A percentile compares a stretch with the other conserved stretches of the same genome.
Conservation (phyloP, 495 filamentous ascomycete species). For the Neurospora terricola region DNA sequence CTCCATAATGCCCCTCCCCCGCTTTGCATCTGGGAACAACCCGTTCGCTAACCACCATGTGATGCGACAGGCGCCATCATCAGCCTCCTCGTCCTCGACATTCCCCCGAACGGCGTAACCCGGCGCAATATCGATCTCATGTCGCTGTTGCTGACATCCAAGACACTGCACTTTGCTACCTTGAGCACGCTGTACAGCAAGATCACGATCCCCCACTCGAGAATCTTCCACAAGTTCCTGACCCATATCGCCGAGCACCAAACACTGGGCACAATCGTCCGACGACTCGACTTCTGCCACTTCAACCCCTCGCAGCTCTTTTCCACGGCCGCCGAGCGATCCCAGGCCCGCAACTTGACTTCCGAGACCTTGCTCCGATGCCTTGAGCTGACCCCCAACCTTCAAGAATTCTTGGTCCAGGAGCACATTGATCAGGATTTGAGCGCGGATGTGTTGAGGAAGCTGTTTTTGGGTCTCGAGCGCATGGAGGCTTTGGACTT, state of each 20-base stretch:
- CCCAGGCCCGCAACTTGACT: constrained; percentile 73
- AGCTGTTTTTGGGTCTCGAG: constrained; percentile 64
- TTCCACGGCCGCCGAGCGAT: constrained; percentile 68
- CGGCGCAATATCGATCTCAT: constrained; percentile 77
- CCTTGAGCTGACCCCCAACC: constrained; percentile 62
- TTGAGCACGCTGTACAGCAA: constrained; percentile 69
- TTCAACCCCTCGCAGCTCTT: constrained; percentile 79
- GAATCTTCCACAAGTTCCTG: constrained; percentile 80
- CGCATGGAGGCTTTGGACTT: constrained; percentile 67
- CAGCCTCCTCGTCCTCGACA: constrained; percentile 60
- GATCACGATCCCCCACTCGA: constrained; percentile 79
- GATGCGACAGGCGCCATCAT: constrained; percentile 57
- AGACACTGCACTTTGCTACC: constrained; percentile 65
- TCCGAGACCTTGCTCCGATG: constrained; percentile 65
- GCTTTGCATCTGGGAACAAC: background rate
- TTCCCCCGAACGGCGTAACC: constrained; percentile 67
- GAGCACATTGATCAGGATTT: constrained; percentile 80
- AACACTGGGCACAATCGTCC: constrained; percentile 66
- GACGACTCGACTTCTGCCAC: constrained; percentile 78
- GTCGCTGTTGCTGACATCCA: constrained; percentile 65
- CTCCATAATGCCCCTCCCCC: background rate
- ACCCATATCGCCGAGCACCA: constrained; percentile 61
- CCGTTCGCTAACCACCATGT: constrained; percentile 10
- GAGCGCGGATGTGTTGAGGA: constrained; percentile 54
- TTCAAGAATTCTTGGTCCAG: constrained; percentile 73